Evolutionary conservation across 2,329 filamentous ascomycete species (phyloP).

Genomic region (Exserohilum rostratum): DNA sequence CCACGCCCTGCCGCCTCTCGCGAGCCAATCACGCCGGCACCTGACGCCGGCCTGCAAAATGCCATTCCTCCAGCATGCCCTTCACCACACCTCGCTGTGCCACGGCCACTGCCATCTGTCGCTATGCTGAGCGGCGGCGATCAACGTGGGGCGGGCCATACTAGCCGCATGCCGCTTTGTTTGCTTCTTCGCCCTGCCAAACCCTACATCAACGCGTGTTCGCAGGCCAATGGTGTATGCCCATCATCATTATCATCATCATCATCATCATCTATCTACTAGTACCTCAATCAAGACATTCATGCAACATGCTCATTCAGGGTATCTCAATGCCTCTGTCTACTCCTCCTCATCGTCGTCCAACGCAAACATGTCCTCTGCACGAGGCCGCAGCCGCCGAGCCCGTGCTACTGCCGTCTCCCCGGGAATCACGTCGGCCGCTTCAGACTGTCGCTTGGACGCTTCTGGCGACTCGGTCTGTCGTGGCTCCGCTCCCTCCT

Average conservation of each 20-base stretch:
- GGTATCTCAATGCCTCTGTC: slow-evolving; percentile 7
- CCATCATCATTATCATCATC: too few species aligned
- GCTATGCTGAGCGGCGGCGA: slow-evolving; percentile 10
- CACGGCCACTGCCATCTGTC: too few species aligned
- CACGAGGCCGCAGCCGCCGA: slow-evolving; percentile 42
- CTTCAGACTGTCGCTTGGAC: neutral
- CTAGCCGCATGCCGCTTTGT: slow-evolving; percentile 9
- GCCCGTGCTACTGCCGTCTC: slow-evolving; percentile 47
- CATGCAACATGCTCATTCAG: neutral
- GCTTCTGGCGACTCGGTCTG: slow-evolving; percentile 1
- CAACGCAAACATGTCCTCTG: slow-evolving; percentile 50
- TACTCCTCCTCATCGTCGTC: slow-evolving; percentile 23
- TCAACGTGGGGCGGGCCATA: slow-evolving; percentile 15
- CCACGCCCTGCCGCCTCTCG: slow-evolving; percentile 6
- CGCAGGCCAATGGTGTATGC: too few species aligned
- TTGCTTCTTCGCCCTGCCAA: neutral
- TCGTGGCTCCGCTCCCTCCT: neutral
- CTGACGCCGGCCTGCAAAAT: slow-evolving; percentile 3
- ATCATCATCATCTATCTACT: too few species aligned
- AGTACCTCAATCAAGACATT: too few species aligned
- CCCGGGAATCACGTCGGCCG: slow-evolving; percentile 28
- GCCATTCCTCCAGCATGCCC: neutral
- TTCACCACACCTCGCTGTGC: neutral
- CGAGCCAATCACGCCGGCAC: slow-evolving; percentile 17
- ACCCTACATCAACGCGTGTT: neutral